Evolutionary conservation across 1,284 basidiomycete genomes (phyloP), one percentile per base, ranked within the genome.

Genomic region (Anthracocystis setariae): DNA sequence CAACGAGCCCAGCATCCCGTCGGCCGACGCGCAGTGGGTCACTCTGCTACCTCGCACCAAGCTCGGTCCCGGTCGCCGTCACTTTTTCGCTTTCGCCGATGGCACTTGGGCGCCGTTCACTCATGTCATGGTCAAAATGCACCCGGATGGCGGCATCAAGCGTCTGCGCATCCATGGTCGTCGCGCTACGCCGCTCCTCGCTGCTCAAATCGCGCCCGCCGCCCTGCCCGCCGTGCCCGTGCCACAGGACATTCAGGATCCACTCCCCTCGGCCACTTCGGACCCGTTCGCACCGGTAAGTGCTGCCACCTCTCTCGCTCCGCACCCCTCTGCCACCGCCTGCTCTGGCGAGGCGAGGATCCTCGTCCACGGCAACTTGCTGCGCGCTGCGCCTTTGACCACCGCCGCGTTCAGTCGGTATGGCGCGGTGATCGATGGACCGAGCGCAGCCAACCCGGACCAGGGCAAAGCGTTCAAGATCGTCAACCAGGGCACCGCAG

Each of bases 91-190:
- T 75, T 86, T 96, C 53, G 88, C 90, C 76, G 87, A 90, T 73
- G 59, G 54, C n/a, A 85, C 40, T 17, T 48, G 46, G 10, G 84
- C 84, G 53, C 82, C 86, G 17, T 94, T 89, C 83, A 93, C 90
- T 13, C 95, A 98, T 83, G 88, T 98, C 57, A 89, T 89, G 76
- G 85, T 95, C 66, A 92, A 91, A 18, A 96, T 97, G 79, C 89
- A 91, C 83, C 95, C 95, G 4, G 95, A 99, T 82, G 95, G 95
- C 46, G 95, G 95, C 21, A 86, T 98, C 81, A 98, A 98, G 85
- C 89, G 95, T 10, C 85, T 98, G 21, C 88, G 95, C 49, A 83
- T 98, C 46, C 86, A 90, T 62, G 95, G 95, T 15, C 87, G 88
- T 55, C 88, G 87, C 57, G 85, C 85, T 2, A 68, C 62, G 23